Conservation (phyloP, 192 early-diverging fungal species). For the Chytriomyces sp. region DNA sequence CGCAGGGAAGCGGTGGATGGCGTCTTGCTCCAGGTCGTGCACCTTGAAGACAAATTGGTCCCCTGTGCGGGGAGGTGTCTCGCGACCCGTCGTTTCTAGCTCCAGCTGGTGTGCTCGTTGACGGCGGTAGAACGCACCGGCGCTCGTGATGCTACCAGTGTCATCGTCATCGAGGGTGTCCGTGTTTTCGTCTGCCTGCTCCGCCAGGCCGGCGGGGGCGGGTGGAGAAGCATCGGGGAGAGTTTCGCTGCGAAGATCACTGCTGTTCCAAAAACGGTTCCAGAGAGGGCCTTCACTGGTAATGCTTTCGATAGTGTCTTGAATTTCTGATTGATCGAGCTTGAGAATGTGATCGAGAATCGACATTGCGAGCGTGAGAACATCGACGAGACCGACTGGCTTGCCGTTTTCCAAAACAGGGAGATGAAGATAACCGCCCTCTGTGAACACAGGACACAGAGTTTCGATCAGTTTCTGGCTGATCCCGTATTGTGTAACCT, state of each 20-base stretch:
- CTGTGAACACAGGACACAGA: neutral
- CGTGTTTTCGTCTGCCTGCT: constrained; percentile 12
- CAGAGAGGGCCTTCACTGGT: constrained; percentile 38
- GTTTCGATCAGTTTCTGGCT: neutral
- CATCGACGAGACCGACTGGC: constrained; percentile 52
- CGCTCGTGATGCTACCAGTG: constrained; percentile 11
- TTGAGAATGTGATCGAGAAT: constrained; percentile 33
- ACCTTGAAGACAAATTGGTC: constrained; percentile 50
- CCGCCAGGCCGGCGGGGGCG: no score
- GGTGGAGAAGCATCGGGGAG: neutral
- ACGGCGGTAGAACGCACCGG: constrained; percentile 24
- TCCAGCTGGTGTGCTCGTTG: no score
- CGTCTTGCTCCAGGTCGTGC: constrained; percentile 43
- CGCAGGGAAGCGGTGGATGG: constrained; percentile 49
- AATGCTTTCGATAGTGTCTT: no score
- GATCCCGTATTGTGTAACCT: neutral
- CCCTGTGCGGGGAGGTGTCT: neutral
- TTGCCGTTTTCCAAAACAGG: constrained; percentile 33
- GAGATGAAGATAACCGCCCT: neutral
- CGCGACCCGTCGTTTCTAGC: neutral
- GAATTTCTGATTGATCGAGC: neutral
- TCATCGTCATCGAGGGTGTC: constrained; percentile 21
- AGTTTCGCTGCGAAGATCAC: neutral
- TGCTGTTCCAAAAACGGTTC: constrained; percentile 53
- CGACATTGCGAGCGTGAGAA: constrained; percentile 53